phyloP scores from a whole-genome alignment of 1,284 basidiomycete genomes.

The Pseudozyma tsukubaensis region DNA sequence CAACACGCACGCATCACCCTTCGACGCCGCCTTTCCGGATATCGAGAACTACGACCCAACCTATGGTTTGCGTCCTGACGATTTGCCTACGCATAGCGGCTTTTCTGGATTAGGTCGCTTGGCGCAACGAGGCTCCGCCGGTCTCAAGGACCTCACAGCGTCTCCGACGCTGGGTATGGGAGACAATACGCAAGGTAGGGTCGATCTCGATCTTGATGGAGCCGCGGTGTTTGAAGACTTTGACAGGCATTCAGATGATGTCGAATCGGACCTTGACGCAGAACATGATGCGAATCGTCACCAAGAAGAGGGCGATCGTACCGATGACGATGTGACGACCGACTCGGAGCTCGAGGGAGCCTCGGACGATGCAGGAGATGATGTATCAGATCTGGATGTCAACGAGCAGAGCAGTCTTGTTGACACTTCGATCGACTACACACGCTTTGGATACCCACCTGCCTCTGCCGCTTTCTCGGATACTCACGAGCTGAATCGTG shows the following conservation, averaged over 20 bases:
- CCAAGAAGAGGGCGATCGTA: slow-evolving; percentile 11
- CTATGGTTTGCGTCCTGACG: slow-evolving; percentile 82
- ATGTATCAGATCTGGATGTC: slow-evolving; percentile 40
- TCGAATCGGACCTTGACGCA: slow-evolving; percentile 22
- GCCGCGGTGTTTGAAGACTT: slow-evolving; percentile 34
- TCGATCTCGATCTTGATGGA: slow-evolving; percentile 31
- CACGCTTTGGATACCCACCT: slow-evolving; percentile 56
- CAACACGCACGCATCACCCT: slow-evolving; percentile 26
- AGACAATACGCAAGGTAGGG: not conserved
- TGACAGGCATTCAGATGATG: slow-evolving; percentile 29
- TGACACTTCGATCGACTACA: slow-evolving; percentile 52
- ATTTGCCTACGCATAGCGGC: slow-evolving; percentile 74
- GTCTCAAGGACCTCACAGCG: slow-evolving; percentile 46
- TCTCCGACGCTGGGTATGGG: slow-evolving; percentile 5
- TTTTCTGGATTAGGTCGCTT: slow-evolving; percentile 76
- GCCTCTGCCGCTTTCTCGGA: slow-evolving; percentile 56
- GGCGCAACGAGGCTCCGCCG: slow-evolving; percentile 41
- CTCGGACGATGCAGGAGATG: slow-evolving; percentile 34
- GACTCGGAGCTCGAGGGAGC: slow-evolving; percentile 28
- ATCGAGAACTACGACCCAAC: slow-evolving; percentile 94
- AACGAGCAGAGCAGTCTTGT: slow-evolving; percentile 21
- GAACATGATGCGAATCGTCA: slow-evolving; percentile 14
- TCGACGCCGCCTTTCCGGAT: slow-evolving; percentile 52
- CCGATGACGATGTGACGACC: slow-evolving; percentile 26
- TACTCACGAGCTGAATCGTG: slow-evolving; percentile 43